phyloP scores from a whole-genome alignment of 1,284 basidiomycete genomes.

The Boletus mariae region DNA sequence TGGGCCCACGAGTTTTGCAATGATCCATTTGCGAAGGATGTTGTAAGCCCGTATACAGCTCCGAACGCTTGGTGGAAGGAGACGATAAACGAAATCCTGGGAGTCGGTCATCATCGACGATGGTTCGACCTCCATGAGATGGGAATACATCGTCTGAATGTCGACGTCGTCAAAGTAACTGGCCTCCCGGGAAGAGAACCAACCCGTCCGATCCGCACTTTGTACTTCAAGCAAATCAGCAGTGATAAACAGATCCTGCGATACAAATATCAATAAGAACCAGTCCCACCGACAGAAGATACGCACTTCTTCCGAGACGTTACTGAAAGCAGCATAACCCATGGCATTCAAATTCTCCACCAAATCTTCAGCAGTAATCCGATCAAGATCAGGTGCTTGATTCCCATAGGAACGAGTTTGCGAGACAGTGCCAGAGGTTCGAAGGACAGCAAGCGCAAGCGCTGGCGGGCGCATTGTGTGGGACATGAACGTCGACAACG shows the following conservation, averaged over 20 bases:
- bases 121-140: slow-evolving; percentile 66
- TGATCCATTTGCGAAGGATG: slow-evolving; percentile 72
- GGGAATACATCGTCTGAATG: slow-evolving; percentile 71
- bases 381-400: slow-evolving; percentile 64
- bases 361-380: slow-evolving; percentile 60
- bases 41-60: slow-evolving; percentile 70
- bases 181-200: slow-evolving; percentile 62
- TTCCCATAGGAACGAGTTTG: slow-evolving; percentile 45
- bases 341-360: slow-evolving; percentile 73
- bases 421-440: slow-evolving; percentile 24
- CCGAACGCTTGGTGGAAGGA: slow-evolving; percentile 68
- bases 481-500: slow-evolving; percentile 48
- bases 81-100: slow-evolving; percentile 65
- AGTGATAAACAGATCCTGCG: slow-evolving; percentile 68
- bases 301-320: slow-evolving; percentile 69
- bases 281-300: not conserved
- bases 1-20: slow-evolving; percentile 61
- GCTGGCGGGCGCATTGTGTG: slow-evolving; percentile 60
- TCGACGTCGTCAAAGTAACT: slow-evolving; percentile 55
- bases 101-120: slow-evolving; percentile 66
- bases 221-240: slow-evolving; percentile 77
- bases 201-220: slow-evolving; percentile 69
- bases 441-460: slow-evolving; percentile 26
- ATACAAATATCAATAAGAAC: slow-evolving; percentile 7
- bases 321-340: slow-evolving; percentile 66